phyloP scores from a whole-genome alignment of 129 eudicot species.

The Solidago caesia region DNA sequence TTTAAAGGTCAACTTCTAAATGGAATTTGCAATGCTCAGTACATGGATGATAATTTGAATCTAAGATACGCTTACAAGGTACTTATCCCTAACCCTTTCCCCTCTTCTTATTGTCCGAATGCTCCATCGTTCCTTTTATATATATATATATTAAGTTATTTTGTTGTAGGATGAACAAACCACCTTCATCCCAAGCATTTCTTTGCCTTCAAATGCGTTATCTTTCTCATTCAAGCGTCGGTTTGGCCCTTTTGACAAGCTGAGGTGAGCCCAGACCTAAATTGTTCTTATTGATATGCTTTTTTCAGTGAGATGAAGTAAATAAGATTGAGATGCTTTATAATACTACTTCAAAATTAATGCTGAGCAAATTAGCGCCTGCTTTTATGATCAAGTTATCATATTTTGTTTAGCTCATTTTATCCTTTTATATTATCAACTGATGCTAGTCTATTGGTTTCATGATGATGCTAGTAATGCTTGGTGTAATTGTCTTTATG shows the following conservation, averaged over 20 bases:
- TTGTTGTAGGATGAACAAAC: constrained; percentile 72
- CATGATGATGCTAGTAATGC: too few relatives aligned
- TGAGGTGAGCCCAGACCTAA: constrained; percentile 45
- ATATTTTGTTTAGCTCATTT: not conserved
- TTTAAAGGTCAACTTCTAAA: constrained; percentile 53
- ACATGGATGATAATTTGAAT: constrained; percentile 62
- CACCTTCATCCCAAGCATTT: constrained; percentile 71
- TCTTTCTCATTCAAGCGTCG: constrained; percentile 80
- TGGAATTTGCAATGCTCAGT: constrained; percentile 75
- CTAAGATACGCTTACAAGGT: constrained; percentile 83
- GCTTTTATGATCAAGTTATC: not conserved
- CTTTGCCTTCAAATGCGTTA: constrained; percentile 79
- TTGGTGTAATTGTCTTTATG: not conserved
- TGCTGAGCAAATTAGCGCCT: not conserved
- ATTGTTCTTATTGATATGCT: not conserved
- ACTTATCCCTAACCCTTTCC: not conserved
- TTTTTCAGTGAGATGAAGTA: not conserved
- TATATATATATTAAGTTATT: constrained; percentile 4
- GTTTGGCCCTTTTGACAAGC: constrained; percentile 62
- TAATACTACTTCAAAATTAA: not conserved
- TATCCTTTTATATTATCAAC: not conserved
- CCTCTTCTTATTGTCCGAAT: not conserved
- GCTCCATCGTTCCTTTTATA: constrained; percentile 9
- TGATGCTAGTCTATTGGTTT: not conserved
- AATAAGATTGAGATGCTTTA: not conserved